Evolutionary conservation across 2,329 filamentous ascomycete genomes (phyloP).

Genomic region (Thelonectria blattea): DNA sequence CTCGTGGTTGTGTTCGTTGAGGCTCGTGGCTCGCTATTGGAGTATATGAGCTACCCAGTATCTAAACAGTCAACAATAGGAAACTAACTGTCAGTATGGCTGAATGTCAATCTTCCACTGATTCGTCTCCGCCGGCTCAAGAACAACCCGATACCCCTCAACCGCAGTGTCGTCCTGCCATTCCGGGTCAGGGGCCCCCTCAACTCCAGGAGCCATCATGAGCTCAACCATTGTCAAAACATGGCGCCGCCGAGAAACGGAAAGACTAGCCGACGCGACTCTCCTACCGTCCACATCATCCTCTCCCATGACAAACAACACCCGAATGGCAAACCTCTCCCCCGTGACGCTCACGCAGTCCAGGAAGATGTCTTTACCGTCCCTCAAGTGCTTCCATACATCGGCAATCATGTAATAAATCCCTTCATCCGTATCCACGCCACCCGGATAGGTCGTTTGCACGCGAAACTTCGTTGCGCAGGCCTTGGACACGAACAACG

Average conservation of each 20-base stretch:
- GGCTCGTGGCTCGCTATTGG: too few species aligned
- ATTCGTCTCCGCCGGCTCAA: neutral
- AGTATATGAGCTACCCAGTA: too few species aligned
- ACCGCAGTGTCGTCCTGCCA: neutral
- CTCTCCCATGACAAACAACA: neutral
- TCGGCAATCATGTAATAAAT: neutral
- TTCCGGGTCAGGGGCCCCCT: neutral
- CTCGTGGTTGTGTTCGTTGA: too few species aligned
- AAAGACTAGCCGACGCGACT: neutral
- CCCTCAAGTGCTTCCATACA: neutral
- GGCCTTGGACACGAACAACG: neutral
- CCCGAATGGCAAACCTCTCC: neutral
- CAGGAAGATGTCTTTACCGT: neutral
- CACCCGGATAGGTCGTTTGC: neutral
- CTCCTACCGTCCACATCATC: neutral
- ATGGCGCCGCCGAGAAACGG: neutral
- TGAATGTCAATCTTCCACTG: conserved; percentile 1
- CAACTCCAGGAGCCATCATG: neutral
- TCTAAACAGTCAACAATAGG: too few species aligned
- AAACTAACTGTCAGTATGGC: too few species aligned
- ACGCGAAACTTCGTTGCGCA: neutral
- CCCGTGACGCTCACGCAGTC: neutral
- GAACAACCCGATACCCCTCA: neutral
- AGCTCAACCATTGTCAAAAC: neutral
- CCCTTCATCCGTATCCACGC: neutral